phyloP scores from a whole-genome alignment of 2,329 filamentous ascomycete species.

The Penicillium vulpinum region DNA sequence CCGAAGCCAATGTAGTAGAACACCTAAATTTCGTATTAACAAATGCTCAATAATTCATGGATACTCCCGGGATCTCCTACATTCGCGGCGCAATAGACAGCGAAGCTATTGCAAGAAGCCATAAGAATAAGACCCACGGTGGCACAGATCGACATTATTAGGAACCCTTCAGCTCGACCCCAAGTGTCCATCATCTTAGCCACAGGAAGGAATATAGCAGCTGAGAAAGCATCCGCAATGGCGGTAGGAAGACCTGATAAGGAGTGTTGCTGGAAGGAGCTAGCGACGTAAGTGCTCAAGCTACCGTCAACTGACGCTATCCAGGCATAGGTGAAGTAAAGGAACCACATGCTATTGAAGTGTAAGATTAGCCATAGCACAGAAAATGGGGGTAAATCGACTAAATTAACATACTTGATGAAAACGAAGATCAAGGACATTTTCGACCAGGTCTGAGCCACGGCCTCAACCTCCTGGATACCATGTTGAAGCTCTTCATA shows the following conservation, averaged over 20 bases:
- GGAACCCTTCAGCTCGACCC: slow-evolving; percentile 61
- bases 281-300: slow-evolving; percentile 20
- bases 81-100: slow-evolving; percentile 59
- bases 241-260: slow-evolving; percentile 36
- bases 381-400: not conserved
- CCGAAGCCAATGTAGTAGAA: slow-evolving; percentile 53
- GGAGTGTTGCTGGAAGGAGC: slow-evolving; percentile 19
- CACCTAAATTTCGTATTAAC: slow-evolving; percentile 29
- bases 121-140: slow-evolving; percentile 59
- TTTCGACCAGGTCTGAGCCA: slow-evolving; percentile 49
- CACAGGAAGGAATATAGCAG: slow-evolving; percentile 59
- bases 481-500: slow-evolving; percentile 36
- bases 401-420: slow-evolving; percentile 15
- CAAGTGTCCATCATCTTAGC: slow-evolving; percentile 64
- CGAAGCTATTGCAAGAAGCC: slow-evolving; percentile 60
- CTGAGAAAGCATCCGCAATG: slow-evolving; percentile 52
- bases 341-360: slow-evolving; percentile 22
- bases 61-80: slow-evolving; percentile 3
- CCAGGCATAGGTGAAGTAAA: slow-evolving; percentile 24
- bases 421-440: slow-evolving; percentile 17
- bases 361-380: not conserved
- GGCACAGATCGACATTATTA: slow-evolving; percentile 49
- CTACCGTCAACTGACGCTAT: slow-evolving; percentile 15
- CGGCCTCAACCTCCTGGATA: slow-evolving; percentile 50
- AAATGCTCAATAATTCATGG: not conserved